Conservation (phyloP, 1,139 yeast species). For the Kodamaea ohmeri region DNA sequence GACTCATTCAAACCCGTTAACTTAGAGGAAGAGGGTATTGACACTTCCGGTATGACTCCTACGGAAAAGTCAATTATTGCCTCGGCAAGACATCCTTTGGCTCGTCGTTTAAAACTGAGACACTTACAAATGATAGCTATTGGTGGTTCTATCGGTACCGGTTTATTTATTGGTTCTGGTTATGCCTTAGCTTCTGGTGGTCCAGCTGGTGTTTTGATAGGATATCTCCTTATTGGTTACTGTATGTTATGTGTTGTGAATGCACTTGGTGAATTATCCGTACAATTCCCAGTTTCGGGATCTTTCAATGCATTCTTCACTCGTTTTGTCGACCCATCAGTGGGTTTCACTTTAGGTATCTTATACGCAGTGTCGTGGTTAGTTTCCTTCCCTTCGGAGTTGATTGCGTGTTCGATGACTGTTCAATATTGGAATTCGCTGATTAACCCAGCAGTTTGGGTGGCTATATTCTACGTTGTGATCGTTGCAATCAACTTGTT, state of each 20-base stretch:
- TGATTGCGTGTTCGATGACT: constrained; percentile 32
- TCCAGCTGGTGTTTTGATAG: constrained; percentile 44
- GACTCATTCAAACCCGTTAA: constrained; percentile 43
- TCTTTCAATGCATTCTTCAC: constrained; percentile 30
- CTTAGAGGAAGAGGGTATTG: constrained; percentile 41
- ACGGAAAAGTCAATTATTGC: constrained; percentile 37
- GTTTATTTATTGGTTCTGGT: constrained; percentile 67
- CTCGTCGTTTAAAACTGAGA: constrained; percentile 28
- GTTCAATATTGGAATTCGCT: constrained; percentile 28
- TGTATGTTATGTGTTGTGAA: constrained; percentile 26
- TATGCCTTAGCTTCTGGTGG: constrained; percentile 65
- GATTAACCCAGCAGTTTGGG: constrained; percentile 37
- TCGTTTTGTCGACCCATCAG: constrained; percentile 30
- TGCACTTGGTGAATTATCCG: constrained; percentile 31
- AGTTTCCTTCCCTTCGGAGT: constrained; percentile 33
- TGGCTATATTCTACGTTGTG: constrained; percentile 43
- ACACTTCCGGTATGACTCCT: constrained; percentile 24
- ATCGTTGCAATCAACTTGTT: constrained; percentile 40
- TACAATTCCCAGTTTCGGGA: constrained; percentile 30
- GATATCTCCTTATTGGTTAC: constrained; percentile 24
- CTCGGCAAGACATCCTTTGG: constrained; percentile 25
- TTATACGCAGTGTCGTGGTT: constrained; percentile 33
- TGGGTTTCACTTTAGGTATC: constrained; percentile 35
- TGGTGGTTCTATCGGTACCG: constrained; percentile 36
- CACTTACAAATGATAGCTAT: constrained; percentile 30